Evolutionary conservation across 2,329 filamentous ascomycete species (phyloP), one percentile per base, ranked within the genome.

Genomic region (Keithomyces neogunnii): DNA sequence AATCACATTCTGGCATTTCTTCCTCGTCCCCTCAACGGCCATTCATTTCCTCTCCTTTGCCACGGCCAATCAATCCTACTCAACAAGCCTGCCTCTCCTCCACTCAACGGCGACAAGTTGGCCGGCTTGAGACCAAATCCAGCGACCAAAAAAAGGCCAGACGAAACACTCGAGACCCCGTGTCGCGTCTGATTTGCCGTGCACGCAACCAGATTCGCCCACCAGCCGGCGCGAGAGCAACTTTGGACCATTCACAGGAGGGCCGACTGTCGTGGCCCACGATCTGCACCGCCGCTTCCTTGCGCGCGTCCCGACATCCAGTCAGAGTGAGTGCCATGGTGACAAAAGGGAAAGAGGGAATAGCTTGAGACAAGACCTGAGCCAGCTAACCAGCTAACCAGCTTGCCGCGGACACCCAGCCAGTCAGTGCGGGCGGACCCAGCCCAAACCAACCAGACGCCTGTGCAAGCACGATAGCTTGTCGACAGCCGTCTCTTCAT

Each of bases 1-100:
- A 76, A 76, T 77, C 74, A 77, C 65, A 67, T 73, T 67, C 66
- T 70, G 66, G 66, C 66, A 73, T 71, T 69, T 65, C 55, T 39
- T n/a, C 54, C 59, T 72, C 70, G 67, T 69, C 67, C 64, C 67
- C 64, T 61, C 59, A 52, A 58, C 40, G 55, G 57, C 59, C 61
- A 51, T 52, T 51, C 45, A 38, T 69, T 66, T 65, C 63, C 66
- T 69, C 48, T 50, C 49, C 46, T 19, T 19, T 43, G 13, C 51
- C 67, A 73, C 69, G 69, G 70, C 73, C 74, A 76, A 76, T 77
- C 74, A 74, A 63, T 64, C 61, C n/a, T 26, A 19, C 35, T 32
- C 42, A 46, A 19, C 64, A 61, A 62, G 61, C 60, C 61, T 64
- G 57, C 61, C 62, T 59, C 62, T 19, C 65, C 64, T 67, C 71